These are phyloP conservation scores for Trichoderma gracile DNA, from an alignment of 2,329 filamentous ascomycete species.

Conservation along the genomic window DNA sequence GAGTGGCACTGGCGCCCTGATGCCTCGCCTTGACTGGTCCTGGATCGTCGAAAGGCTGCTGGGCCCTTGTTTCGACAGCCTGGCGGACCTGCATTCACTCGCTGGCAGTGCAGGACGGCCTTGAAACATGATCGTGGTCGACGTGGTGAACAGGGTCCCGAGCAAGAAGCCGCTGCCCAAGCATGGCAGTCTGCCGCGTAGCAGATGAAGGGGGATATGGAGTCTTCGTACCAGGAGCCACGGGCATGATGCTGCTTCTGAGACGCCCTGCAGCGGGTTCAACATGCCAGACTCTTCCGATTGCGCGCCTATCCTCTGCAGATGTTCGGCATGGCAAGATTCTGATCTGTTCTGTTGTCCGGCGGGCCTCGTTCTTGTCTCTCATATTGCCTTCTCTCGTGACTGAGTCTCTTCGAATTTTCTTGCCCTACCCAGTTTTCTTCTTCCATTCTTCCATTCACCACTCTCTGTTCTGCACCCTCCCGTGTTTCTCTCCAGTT, in stretches of 20 bases:
- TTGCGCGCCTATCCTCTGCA: conserved; percentile 15
- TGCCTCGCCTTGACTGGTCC: conserved; percentile 23
- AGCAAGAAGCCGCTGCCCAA: conserved; percentile 2
- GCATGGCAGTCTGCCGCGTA: neutral
- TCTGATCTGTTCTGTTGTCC: neutral
- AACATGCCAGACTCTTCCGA: conserved; percentile 12
- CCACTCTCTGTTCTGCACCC: neutral
- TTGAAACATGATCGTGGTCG: conserved; percentile 13
- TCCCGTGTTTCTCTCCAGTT: neutral
- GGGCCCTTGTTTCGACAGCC: conserved; percentile 22
- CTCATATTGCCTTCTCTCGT: neutral
- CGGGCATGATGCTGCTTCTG: conserved; percentile 6
- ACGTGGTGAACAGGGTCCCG: conserved; percentile 3
- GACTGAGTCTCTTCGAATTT: neutral
- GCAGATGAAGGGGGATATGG: too few relatives aligned
- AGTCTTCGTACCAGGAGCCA: too few relatives aligned
- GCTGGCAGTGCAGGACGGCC: conserved; percentile 2
- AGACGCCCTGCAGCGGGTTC: conserved; percentile 10
- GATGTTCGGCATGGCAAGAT: too few relatives aligned
- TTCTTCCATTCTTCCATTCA: neutral
- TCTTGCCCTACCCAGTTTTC: neutral
- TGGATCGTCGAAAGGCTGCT: conserved; percentile 13
- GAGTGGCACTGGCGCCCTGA: conserved; percentile 27
- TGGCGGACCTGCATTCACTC: conserved; percentile 18
- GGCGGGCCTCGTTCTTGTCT: neutral